These are phyloP conservation scores for Tylopilus sp. DNA, from an alignment of 1,284 basidiomycete genomes.

Conservation along the genomic window DNA sequence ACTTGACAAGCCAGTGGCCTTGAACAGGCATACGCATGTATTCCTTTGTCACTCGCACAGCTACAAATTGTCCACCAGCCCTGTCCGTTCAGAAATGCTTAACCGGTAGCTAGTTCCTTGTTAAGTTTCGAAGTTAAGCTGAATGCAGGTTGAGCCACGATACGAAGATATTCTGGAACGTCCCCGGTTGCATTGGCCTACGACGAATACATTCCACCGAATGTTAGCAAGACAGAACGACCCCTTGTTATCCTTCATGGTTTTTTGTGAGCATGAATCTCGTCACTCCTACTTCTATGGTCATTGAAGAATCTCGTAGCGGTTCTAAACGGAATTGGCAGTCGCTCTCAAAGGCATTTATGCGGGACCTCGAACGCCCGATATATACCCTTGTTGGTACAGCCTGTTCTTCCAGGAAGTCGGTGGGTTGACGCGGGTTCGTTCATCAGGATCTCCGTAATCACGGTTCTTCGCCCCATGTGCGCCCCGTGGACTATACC, in stretches of 20 bases:
- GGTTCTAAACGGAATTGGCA: conserved; percentile 88
- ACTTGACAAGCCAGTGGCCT: too few relatives aligned
- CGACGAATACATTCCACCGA: conserved; percentile 53
- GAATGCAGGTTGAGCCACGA: conserved; percentile 24
- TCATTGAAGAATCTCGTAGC: conserved; percentile 47
- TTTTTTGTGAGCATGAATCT: conserved; percentile 61
- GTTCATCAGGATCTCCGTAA: conserved; percentile 81
- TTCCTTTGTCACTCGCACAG: conserved; percentile 7
- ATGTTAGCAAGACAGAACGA: conserved; percentile 52
- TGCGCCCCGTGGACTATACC: conserved; percentile 74
- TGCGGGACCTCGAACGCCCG: conserved; percentile 64
- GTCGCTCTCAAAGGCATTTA: conserved; percentile 75
- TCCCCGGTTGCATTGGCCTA: conserved; percentile 55
- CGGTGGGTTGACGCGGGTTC: conserved; percentile 5
- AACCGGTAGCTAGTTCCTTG: conserved; percentile 15
- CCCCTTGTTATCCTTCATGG: conserved; percentile 77
- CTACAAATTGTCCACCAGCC: background rate
- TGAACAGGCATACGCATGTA: conserved; percentile 17
- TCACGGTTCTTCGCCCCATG: conserved; percentile 84
- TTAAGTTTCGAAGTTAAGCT: conserved; percentile 5
- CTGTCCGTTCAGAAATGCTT: conserved; percentile 7
- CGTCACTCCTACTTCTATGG: background rate
- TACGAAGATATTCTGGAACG: conserved; percentile 30
- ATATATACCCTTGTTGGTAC: conserved; percentile 77
- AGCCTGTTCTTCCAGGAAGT: background rate